Conservation (phyloP, 106 monocot genomes). For the Apostasia ramifera region DNA sequence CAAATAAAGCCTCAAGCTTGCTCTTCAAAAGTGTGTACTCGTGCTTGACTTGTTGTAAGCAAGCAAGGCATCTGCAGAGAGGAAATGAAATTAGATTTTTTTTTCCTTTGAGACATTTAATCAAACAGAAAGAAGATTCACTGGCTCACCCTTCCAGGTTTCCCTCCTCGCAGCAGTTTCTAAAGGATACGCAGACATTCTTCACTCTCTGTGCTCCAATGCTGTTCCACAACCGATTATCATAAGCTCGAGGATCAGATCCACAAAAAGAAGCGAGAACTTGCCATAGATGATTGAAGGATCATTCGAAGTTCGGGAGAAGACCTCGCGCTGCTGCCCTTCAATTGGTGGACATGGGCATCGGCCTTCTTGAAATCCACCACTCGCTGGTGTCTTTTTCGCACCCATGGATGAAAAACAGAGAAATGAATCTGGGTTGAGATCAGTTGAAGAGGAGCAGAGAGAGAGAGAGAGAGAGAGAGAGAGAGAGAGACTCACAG, state of each 20-base stretch:
- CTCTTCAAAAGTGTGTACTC: constrained; percentile 43
- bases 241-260: background rate
- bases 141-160: constrained; percentile 38
- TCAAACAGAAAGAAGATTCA: background rate
- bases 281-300: background rate
- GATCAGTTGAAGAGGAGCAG: background rate
- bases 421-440: background rate
- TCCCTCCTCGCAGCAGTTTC: constrained; percentile 33
- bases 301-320: background rate
- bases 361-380: constrained; percentile 55
- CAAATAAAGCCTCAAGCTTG: constrained; percentile 51
- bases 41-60: constrained; percentile 52
- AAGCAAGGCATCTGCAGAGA: constrained; percentile 40
- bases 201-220: constrained; percentile 61
- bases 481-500: constrained; percentile 26
- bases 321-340: constrained; percentile 74
- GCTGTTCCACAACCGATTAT: constrained; percentile 21
- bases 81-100: background rate
- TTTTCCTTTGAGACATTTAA: background rate
- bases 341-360: constrained; percentile 65
- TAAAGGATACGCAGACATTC: constrained; percentile 52
- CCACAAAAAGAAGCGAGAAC: background rate
- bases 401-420: background rate
- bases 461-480: background rate
- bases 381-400: constrained; percentile 20